These are phyloP conservation scores for Cladosporium sp. DNA, from an alignment of 2,329 filamentous ascomycete species.

Conservation along the genomic window DNA sequence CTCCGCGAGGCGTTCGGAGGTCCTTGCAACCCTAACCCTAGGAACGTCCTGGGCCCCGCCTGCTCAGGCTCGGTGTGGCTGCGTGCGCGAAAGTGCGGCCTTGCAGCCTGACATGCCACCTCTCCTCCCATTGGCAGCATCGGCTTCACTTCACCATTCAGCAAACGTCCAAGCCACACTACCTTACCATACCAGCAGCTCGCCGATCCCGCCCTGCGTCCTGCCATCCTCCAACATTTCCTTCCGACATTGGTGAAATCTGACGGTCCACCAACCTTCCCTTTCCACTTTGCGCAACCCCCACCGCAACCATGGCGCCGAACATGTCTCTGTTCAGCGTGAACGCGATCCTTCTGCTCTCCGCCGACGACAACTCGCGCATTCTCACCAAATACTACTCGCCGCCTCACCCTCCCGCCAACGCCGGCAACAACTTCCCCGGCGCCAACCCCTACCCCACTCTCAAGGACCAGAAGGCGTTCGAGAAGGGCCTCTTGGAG, in stretches of 20 bases:
- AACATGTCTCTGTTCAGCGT: constrained; percentile 51
- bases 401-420: constrained; percentile 60
- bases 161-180: constrained; percentile 1
- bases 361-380: constrained; percentile 80
- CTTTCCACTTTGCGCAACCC: background rate
- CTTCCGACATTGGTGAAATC: too few relatives aligned
- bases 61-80: too few relatives aligned
- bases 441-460: constrained; percentile 76
- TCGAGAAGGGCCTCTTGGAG: constrained; percentile 90
- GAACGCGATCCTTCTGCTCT: constrained; percentile 45
- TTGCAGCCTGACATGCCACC: background rate
- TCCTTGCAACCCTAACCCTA: too few relatives aligned
- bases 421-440: constrained; percentile 51
- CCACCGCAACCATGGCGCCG: constrained; percentile 39
- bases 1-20: too few relatives aligned
- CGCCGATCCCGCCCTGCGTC: background rate
- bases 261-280: too few relatives aligned
- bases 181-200: background rate
- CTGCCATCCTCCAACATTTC: too few relatives aligned
- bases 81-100: too few relatives aligned
- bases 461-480: constrained; percentile 88
- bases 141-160: background rate
- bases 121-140: background rate
- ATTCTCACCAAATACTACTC: constrained; percentile 94
- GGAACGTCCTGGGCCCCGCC: too few relatives aligned